A percentile compares a stretch with the other conserved stretches of the same genome.
These are phyloP conservation scores for Lepidium didymum DNA, from an alignment of 345 rosid genomes.

Conservation along the genomic window DNA sequence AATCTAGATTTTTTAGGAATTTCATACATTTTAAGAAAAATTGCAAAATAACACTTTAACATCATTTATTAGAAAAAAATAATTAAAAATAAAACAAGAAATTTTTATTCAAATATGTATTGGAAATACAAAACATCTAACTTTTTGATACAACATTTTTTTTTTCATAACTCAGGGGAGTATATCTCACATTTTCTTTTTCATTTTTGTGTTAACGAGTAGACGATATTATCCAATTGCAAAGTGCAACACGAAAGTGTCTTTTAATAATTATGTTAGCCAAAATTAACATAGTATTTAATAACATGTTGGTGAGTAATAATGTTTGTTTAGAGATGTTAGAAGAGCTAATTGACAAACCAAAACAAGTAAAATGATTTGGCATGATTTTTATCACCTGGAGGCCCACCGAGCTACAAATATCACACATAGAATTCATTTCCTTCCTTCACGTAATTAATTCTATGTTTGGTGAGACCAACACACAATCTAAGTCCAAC, in stretches of 20 bases:
- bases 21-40: too few species aligned
- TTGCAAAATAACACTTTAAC: too few species aligned
- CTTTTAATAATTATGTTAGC: not conserved
- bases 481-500: conserved; percentile 13
- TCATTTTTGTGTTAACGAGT: not conserved
- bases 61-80: too few species aligned
- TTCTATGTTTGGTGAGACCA: conserved; percentile 23
- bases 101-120: too few species aligned
- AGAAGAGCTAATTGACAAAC: not conserved
- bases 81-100: too few species aligned
- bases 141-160: too few species aligned
- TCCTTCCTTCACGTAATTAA: conserved; percentile 13
- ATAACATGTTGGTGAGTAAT: conserved; percentile 9
- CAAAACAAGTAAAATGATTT: conserved; percentile 16
- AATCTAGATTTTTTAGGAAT: too few species aligned
- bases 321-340: not conserved
- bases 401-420: conserved; percentile 23
- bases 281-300: not conserved
- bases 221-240: not conserved
- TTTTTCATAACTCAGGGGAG: too few species aligned
- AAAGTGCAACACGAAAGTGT: not conserved
- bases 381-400: conserved; percentile 12
- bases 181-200: not conserved
- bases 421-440: conserved; percentile 3
- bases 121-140: too few species aligned